These are phyloP conservation scores for Chenopodium album DNA, from an alignment of 148 eudicot genomes.

Conservation along the genomic window DNA sequence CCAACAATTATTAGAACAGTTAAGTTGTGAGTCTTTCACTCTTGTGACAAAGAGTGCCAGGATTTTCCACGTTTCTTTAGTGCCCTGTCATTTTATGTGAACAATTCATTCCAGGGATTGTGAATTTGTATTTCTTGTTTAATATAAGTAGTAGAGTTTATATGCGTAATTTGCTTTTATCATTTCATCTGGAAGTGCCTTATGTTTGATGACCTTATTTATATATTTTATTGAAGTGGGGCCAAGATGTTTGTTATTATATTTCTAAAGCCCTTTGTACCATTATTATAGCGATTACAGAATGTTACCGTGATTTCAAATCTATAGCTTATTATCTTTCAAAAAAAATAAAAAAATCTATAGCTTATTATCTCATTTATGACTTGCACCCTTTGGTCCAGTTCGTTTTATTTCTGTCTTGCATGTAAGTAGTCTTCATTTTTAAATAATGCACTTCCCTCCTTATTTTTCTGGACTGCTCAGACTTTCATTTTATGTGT, in stretches of 20 bases:
- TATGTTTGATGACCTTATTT: too few species aligned
- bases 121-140: too few species aligned
- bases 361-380: neutral
- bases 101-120: neutral
- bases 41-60: neutral
- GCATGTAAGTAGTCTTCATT: too few species aligned
- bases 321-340: neutral
- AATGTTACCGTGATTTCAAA: neutral
- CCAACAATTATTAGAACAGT: neutral
- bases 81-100: neutral
- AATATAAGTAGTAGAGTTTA: too few species aligned
- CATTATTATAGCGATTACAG: too few species aligned
- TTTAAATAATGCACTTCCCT: neutral
- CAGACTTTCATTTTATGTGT: neutral
- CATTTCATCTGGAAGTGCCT: too few species aligned
- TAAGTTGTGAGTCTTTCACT: neutral
- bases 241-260: too few species aligned
- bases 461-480: neutral
- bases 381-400: neutral
- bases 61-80: neutral
- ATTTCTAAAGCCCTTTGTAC: too few species aligned
- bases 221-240: too few species aligned
- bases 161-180: too few species aligned
- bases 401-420: neutral
- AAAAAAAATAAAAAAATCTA: too few species aligned